Conservation (phyloP, 768 basidiomycete genomes). For the Suillus tomentosus region DNA sequence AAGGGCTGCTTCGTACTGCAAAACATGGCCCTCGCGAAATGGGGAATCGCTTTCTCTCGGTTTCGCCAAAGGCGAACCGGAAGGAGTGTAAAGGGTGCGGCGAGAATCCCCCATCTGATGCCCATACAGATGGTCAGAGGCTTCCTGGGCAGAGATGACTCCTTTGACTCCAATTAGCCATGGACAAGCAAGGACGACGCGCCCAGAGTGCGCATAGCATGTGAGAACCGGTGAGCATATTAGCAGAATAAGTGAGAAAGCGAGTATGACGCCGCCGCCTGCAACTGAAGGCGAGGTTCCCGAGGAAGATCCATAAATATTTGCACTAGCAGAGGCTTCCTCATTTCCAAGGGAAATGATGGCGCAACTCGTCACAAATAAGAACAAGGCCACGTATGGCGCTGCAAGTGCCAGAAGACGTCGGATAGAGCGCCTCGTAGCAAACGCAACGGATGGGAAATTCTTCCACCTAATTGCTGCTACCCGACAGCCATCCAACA, state of each 20-base stretch:
- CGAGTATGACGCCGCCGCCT: not conserved
- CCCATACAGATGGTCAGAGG: slow-evolving; percentile 20
- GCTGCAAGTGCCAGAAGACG: slow-evolving; percentile 13
- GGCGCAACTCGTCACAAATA: not conserved
- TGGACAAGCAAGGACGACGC: slow-evolving; percentile 20
- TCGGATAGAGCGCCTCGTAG: slow-evolving; percentile 16
- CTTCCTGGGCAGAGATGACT: slow-evolving; percentile 25
- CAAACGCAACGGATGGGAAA: slow-evolving; percentile 24
- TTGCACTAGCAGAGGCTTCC: not conserved
- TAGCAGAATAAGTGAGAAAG: slow-evolving; percentile 16
- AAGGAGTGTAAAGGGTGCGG: slow-evolving; percentile 20
- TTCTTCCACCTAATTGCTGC: slow-evolving; percentile 26
- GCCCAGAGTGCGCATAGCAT: slow-evolving; percentile 22
- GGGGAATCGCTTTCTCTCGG: not conserved
- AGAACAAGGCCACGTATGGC: slow-evolving; percentile 13
- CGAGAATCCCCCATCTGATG: slow-evolving; percentile 1
- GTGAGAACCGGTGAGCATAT: slow-evolving; percentile 15
- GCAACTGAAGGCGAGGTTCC: not conserved
- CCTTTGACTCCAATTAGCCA: slow-evolving; percentile 30
- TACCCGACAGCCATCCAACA: slow-evolving; percentile 28
- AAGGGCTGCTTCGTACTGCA: slow-evolving; percentile 13
- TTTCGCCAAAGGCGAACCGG: slow-evolving; percentile 18
- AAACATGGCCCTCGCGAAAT: slow-evolving; percentile 23
- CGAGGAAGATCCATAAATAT: not conserved
- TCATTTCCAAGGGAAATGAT: not conserved